Evolutionary conservation across 2,329 filamentous ascomycete genomes (phyloP).

Genomic region (Aspergillus sp.): DNA sequence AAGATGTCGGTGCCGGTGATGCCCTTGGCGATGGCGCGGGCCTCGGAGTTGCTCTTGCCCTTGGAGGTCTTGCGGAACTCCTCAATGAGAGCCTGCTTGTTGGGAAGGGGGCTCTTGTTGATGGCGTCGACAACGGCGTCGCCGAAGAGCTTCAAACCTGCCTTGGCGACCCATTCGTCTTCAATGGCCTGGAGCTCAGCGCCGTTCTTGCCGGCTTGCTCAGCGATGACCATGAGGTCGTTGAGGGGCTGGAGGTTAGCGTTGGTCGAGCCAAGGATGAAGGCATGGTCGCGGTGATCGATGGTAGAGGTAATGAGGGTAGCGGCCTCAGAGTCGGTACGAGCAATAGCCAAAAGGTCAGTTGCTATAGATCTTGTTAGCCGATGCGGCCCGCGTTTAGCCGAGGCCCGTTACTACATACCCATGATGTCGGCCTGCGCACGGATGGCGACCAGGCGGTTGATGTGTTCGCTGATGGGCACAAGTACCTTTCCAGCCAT

Average conservation of each 20-base stretch:
- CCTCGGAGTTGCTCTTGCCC: constrained; percentile 84
- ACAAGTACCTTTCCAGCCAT: constrained; percentile 99
- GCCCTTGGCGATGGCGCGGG: constrained; percentile 73
- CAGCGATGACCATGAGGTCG: constrained; percentile 87
- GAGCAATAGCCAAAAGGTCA: constrained; percentile 86
- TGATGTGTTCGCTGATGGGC: constrained; percentile 96
- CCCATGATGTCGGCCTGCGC: constrained; percentile 99
- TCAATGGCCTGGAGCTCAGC: constrained; percentile 84
- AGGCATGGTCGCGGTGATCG: constrained; percentile 90
- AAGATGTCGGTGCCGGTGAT: constrained; percentile 77
- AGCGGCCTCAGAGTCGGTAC: constrained; percentile 95
- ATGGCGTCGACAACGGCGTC: constrained; percentile 85
- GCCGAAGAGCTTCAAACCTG: constrained; percentile 82
- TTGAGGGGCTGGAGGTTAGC: constrained; percentile 77
- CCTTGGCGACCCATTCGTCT: constrained; percentile 79
- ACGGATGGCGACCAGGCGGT: constrained; percentile 91
- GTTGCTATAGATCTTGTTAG: constrained; percentile 53
- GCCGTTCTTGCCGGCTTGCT: constrained; percentile 77
- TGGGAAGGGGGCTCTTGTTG: constrained; percentile 60
- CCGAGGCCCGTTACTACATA: constrained; percentile 33
- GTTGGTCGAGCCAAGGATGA: constrained; percentile 89
- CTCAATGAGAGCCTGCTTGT: constrained; percentile 68
- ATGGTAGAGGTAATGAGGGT: constrained; percentile 97
- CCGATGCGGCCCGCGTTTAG: background rate
- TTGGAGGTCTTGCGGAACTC: constrained; percentile 68